phyloP scores from a whole-genome alignment of 176 grass and related monocot genomes.

The Elymus sibiricus region DNA sequence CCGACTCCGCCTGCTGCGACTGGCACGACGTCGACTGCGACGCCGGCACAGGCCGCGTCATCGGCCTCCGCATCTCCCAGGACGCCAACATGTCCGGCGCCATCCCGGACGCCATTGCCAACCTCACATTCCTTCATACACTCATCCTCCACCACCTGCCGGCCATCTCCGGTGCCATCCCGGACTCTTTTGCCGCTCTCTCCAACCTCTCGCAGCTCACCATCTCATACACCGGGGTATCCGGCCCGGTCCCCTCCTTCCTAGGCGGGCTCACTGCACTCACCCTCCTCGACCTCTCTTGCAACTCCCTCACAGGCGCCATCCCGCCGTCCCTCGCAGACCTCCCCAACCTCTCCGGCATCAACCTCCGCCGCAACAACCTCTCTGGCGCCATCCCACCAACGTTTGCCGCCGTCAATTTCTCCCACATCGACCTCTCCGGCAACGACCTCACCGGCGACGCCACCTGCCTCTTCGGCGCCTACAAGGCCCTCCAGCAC shows the following conservation, averaged over 20 bases:
- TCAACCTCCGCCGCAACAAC: conserved; percentile 63
- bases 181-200: too few species aligned
- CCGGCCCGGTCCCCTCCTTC: conserved; percentile 52
- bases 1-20: conserved; percentile 34
- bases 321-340: conserved; percentile 41
- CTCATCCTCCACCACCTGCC: too few species aligned
- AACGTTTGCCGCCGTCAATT: conserved; percentile 26
- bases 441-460: conserved; percentile 56
- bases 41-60: conserved; percentile 30
- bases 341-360: conserved; percentile 4
- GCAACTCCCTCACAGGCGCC: conserved; percentile 47
- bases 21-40: conserved; percentile 63
- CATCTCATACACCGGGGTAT: conserved; percentile 45
- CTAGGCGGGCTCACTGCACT: conserved; percentile 22
- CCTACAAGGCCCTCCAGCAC: conserved; percentile 57
- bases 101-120: too few species aligned
- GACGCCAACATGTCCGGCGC: too few species aligned
- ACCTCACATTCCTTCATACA: too few species aligned
- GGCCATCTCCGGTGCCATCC: too few species aligned
- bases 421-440: conserved; percentile 48
- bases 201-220: too few species aligned
- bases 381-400: conserved; percentile 46
- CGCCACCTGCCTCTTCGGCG: conserved; percentile 30
- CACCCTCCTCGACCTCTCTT: too few species aligned
- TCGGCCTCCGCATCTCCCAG: conserved; percentile 38